Percentiles rank a stretch among this genome's conserved stretches.
Evolutionary conservation across 345 rosid genomes (phyloP).

Genomic region (Turritis glabra): DNA sequence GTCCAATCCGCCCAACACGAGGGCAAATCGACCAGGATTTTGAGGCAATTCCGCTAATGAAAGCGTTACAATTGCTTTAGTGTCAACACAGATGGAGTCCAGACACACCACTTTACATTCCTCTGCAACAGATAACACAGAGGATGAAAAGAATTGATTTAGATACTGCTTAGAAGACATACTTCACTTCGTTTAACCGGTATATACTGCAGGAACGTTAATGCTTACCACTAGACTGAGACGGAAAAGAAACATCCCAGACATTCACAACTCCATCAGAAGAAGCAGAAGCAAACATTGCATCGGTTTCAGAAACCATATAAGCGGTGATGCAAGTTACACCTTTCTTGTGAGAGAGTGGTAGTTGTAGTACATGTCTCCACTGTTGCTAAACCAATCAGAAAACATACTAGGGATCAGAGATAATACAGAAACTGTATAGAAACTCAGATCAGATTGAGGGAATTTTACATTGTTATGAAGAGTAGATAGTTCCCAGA

Average conservation of each 20-base stretch:
- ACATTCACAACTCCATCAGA: conserved; percentile 71
- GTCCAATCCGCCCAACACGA: conserved; percentile 96
- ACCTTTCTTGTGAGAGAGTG: conserved; percentile 84
- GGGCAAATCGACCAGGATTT: conserved; percentile 50
- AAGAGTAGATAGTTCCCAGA: conserved; percentile 73
- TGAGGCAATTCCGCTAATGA: conserved; percentile 78
- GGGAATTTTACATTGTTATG: conserved; percentile 49
- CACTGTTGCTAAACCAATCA: conserved; percentile 51
- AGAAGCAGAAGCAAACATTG: conserved; percentile 76
- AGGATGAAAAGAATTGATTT: background rate
- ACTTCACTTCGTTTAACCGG: background rate
- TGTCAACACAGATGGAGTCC: conserved; percentile 63
- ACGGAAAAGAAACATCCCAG: conserved; percentile 65
- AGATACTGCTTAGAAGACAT: background rate
- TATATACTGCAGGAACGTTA: background rate
- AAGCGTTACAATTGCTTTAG: conserved; percentile 84
- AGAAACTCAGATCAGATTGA: background rate
- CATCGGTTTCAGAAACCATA: conserved; percentile 62
- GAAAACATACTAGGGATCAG: background rate
- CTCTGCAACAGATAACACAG: conserved; percentile 45
- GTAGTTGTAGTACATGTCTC: conserved; percentile 66
- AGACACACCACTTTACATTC: conserved; percentile 60
- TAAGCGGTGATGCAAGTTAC: conserved; percentile 75
- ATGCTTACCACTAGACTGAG: conserved; percentile 51
- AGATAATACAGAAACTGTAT: background rate